These are phyloP conservation scores for Westerdykella sp. DNA, from an alignment of 2,329 filamentous ascomycete genomes.

Conservation along the genomic window DNA sequence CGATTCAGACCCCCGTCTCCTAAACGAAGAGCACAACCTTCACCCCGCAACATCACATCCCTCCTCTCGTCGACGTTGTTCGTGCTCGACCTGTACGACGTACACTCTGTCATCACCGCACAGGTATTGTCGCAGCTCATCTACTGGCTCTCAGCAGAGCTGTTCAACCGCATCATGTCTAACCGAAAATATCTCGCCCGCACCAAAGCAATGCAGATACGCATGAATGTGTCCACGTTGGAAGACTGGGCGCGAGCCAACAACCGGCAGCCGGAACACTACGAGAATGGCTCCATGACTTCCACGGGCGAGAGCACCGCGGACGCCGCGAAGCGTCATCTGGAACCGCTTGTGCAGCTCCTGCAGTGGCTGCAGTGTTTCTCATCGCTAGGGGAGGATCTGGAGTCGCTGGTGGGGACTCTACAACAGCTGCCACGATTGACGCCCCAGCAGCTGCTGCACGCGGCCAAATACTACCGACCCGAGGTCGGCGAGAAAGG, in stretches of 20 bases:
- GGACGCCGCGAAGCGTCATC: constrained; percentile 74
- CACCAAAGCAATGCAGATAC: constrained; percentile 99
- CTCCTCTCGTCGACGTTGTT: constrained; percentile 93
- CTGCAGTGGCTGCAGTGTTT: constrained; percentile 98
- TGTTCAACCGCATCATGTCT: constrained; percentile 97
- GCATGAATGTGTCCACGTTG: constrained; percentile 93
- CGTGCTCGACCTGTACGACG: constrained; percentile 96
- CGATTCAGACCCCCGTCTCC: constrained; percentile 87
- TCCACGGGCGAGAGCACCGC: constrained; percentile 81
- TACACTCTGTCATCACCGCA: constrained; percentile 90
- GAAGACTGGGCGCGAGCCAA: constrained; percentile 96
- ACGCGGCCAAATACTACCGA: constrained; percentile 86
- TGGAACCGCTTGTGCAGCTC: constrained; percentile 86
- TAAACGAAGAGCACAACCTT: constrained; percentile 83
- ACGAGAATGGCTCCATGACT: constrained; percentile 82
- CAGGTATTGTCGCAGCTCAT: constrained; percentile 89
- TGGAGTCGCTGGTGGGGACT: constrained; percentile 81
- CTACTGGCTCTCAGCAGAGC: constrained; percentile 92
- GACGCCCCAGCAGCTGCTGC: constrained; percentile 81
- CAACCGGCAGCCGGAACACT: constrained; percentile 91
- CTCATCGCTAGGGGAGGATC: constrained; percentile 84
- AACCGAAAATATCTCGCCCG: constrained; percentile 89
- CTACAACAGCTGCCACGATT: constrained; percentile 81
- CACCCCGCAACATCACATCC: constrained; percentile 91
- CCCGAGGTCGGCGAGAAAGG: constrained; percentile 93